Evolutionary conservation across 78 protist species (phyloP).

Genomic region (Dictyostelium capitatum): DNA sequence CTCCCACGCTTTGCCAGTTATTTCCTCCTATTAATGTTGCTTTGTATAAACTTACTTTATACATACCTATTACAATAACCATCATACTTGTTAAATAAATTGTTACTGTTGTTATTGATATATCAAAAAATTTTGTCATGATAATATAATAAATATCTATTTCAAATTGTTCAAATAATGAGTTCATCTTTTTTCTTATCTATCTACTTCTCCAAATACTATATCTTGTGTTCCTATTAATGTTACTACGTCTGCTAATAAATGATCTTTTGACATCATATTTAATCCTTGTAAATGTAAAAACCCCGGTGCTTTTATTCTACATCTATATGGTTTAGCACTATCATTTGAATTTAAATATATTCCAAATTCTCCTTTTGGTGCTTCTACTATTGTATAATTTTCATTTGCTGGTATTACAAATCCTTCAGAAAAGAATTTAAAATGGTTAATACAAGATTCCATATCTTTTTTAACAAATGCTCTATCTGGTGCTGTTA

Average conservation of each 20-base stretch:
- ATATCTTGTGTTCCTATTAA: slow-evolving; percentile 36
- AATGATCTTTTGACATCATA: slow-evolving; percentile 31
- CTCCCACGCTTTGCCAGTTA: slow-evolving; percentile 6
- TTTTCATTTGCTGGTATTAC: slow-evolving; percentile 20
- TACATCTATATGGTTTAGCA: slow-evolving; percentile 33
- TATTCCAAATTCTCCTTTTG: slow-evolving; percentile 5
- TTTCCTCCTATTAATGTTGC: slow-evolving; percentile 15
- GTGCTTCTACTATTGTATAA: slow-evolving; percentile 25
- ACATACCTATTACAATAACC: slow-evolving; percentile 18
- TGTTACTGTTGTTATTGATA: slow-evolving; percentile 31
- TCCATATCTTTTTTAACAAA: slow-evolving; percentile 21
- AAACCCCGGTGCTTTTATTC: slow-evolving; percentile 34
- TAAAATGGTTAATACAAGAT: slow-evolving; percentile 16
- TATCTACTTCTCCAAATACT: slow-evolving; percentile 43
- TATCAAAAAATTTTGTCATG: slow-evolving; percentile 16
- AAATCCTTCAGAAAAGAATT: slow-evolving; percentile 28
- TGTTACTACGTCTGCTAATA: slow-evolving; percentile 31
- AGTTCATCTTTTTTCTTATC: slow-evolving; percentile 6
- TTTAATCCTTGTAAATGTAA: slow-evolving; percentile 27
- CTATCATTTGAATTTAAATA: slow-evolving; percentile 22
- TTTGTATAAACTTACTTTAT: not conserved
- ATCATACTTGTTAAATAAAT: not conserved
- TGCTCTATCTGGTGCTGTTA: not conserved
- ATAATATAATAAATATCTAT: not conserved
- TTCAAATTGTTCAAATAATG: slow-evolving; percentile 37